These are phyloP conservation scores for Aegle marmelos DNA, from an alignment of 345 rosid genomes.

Conservation along the genomic window DNA sequence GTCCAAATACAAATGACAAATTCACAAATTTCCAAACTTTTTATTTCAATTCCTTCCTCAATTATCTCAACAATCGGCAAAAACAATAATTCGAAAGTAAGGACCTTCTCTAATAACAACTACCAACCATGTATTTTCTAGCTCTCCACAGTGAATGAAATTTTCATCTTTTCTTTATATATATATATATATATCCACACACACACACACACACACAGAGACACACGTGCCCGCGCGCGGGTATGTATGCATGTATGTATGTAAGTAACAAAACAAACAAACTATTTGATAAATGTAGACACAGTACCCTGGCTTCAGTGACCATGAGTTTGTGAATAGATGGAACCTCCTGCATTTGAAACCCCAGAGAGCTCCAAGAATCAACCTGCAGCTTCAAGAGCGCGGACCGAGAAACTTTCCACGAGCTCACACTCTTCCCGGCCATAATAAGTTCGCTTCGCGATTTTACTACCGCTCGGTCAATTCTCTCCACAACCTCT, in stretches of 20 bases:
- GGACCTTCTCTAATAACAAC: background rate
- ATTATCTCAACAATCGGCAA: background rate
- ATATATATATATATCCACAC: no score
- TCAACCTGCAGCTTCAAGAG: slow-evolving; percentile 44
- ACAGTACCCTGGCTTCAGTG: slow-evolving; percentile 66
- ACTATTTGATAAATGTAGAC: background rate
- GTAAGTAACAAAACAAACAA: background rate
- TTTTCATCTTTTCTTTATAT: background rate
- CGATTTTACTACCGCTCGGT: slow-evolving; percentile 43
- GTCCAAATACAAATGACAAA: background rate
- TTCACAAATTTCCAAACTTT: background rate
- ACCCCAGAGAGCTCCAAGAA: slow-evolving; percentile 73
- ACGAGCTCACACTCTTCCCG: slow-evolving; percentile 56
- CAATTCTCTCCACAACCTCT: slow-evolving; percentile 30
- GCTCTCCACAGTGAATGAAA: background rate
- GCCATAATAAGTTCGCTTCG: slow-evolving; percentile 41
- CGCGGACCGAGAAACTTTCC: slow-evolving; percentile 55
- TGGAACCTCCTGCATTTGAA: slow-evolving; percentile 70
- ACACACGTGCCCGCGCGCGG: no score
- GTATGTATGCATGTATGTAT: no score
- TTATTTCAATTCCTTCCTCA: background rate
- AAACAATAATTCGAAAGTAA: background rate
- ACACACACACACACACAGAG: no score
- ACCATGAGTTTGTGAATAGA: slow-evolving; percentile 57
- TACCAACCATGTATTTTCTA: background rate